Evolutionary conservation across 2,329 filamentous ascomycete species (phyloP).

Genomic region (Ophiosphaerella korrae): DNA sequence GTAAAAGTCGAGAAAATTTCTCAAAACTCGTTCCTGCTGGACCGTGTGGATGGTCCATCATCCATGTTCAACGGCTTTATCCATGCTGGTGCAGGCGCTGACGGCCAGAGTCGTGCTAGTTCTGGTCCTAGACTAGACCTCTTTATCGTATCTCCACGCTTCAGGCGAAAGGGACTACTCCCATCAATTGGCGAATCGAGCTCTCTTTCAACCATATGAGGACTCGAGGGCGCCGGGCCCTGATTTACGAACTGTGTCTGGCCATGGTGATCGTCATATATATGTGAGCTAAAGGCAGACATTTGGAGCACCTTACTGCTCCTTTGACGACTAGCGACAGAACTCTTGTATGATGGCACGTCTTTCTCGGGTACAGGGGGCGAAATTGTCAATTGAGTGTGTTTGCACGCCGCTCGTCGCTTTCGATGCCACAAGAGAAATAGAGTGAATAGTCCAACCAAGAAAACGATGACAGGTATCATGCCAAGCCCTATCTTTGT

Average conservation of each 20-base stretch:
- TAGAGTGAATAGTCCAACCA: constrained; percentile 20
- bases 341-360: constrained; percentile 8
- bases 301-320: constrained; percentile 27
- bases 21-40: no score
- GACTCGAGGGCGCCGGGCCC: background rate
- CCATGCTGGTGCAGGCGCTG: constrained; percentile 20
- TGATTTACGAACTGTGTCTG: constrained; percentile 6
- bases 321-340: constrained; percentile 11
- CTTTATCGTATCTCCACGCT: constrained; percentile 31
- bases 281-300: constrained; percentile 23
- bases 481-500: constrained; percentile 32
- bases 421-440: constrained; percentile 24
- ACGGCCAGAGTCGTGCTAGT: constrained; percentile 22
- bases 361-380: constrained; percentile 22
- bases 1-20: background rate
- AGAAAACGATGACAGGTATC: constrained; percentile 25
- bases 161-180: constrained; percentile 35
- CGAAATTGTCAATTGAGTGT: background rate
- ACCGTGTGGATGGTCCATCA: background rate
- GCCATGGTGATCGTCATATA: constrained; percentile 3
- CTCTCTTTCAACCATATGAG: background rate
- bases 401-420: constrained; percentile 5
- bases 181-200: constrained; percentile 37
- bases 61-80: constrained; percentile 1
- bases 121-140: constrained; percentile 20